A percentile compares a stretch with the other conserved stretches of the same genome.
phyloP scores from a whole-genome alignment of 768 basidiomycete genomes.

The Termitomyces eurrhizus region DNA sequence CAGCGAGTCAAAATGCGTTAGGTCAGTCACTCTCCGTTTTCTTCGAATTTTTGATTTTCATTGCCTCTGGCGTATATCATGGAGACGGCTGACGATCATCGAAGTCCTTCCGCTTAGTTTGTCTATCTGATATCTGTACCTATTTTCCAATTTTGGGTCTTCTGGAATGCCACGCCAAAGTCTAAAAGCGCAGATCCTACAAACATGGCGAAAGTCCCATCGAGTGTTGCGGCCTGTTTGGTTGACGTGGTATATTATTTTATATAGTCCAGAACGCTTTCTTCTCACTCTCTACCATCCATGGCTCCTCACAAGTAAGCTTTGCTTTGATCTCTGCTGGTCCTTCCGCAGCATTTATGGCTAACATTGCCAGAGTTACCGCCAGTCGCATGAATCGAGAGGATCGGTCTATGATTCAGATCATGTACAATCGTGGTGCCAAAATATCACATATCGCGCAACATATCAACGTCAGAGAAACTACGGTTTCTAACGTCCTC shows the following conservation, averaged over 20 bases:
- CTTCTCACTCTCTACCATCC: background rate
- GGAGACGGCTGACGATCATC: background rate
- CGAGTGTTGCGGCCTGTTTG: conserved; percentile 3
- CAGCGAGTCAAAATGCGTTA: background rate
- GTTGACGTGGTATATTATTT: background rate
- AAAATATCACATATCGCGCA: background rate
- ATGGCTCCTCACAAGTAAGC: background rate
- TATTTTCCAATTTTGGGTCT: background rate
- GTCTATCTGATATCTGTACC: background rate
- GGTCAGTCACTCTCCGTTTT: background rate
- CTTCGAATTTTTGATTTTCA: background rate
- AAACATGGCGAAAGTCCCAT: background rate
- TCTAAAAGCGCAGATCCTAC: background rate
- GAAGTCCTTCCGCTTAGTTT: background rate
- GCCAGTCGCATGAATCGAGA: background rate
- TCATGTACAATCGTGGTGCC: conserved; percentile 1
- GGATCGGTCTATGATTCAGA: background rate
- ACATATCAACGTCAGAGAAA: background rate
- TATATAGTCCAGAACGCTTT: background rate
- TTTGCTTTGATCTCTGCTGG: background rate
- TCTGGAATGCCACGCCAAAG: background rate
- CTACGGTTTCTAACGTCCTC: background rate
- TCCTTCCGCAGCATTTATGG: background rate
- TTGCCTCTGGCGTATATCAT: background rate
- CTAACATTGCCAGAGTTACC: background rate